Percentiles rank a stretch among this genome's conserved stretches.
Conservation (phyloP, 306 rosid species). For the Vigna hirtella region DNA sequence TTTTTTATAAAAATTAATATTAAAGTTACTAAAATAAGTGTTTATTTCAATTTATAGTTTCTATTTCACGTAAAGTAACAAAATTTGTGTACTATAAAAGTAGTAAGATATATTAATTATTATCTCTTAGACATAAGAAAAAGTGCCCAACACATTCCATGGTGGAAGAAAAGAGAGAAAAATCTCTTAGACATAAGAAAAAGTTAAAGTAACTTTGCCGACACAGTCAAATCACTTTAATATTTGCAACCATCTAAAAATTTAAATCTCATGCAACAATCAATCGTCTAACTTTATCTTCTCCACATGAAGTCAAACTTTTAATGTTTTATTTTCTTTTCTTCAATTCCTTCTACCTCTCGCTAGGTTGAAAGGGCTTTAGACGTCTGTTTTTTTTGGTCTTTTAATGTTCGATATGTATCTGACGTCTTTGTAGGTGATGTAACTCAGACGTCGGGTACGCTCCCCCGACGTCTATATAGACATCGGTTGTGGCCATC, state of each 20-base stretch:
- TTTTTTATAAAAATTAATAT: no score
- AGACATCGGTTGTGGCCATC: no score
- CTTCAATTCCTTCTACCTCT: no score
- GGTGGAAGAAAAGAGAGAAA: neutral
- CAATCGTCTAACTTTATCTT: neutral
- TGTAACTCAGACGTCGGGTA: no score
- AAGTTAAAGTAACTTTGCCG: constrained; percentile 3
- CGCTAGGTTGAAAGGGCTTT: rapidly evolving
- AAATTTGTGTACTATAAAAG: no score
- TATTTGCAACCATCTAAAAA: neutral
- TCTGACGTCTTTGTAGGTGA: rapidly evolving
- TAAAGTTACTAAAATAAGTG: no score
- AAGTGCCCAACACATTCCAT: neutral
- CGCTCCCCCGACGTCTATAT: no score
- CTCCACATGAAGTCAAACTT: neutral
- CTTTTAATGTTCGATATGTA: no score
- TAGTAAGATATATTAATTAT: neutral
- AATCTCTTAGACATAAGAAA: neutral
- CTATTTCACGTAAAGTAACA: neutral
- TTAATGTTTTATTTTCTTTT: no score
- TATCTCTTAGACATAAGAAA: neutral
- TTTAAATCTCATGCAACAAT: neutral
- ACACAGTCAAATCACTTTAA: constrained; percentile 1
- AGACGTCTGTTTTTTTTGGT: no score
- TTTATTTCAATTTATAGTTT: no score